Base-by-base conservation (phyloP, 2,329 filamentous ascomycete genomes). In the Fusarium drepaniforme region DNA sequence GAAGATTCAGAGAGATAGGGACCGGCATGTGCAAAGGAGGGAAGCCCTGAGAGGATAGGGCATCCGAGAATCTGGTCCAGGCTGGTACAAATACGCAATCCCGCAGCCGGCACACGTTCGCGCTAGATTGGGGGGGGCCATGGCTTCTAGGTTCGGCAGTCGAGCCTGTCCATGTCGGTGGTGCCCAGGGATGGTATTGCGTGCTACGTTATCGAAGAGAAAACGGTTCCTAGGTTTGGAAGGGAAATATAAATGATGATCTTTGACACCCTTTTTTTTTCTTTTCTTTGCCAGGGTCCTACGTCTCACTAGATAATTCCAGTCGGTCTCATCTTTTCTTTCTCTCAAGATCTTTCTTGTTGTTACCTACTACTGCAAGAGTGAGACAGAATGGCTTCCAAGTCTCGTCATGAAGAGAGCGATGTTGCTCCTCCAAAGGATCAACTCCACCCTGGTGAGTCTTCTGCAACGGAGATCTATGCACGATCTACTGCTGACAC, bases 371-470 rank as follows among this genome's bases (percentile, higher is more conserved):
- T n/a, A n/a, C 51, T 12, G 44, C 44, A 25, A 25, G 25, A 66
- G 23, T 8, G 37, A 44, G 18, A 23, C n/a, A 38, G 16, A 28
- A 78, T 78, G 75, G 46, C 72, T 7, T 25, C 67, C n/a, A 53
- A 67, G n/a, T 67, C 67, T 18, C 72, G 76, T 30, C 76, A 78
- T 37, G 71, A 60, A 7, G 75, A 78, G 23, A 78, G 72, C 56
- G 75, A 78, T 56, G 35, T 73, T 60, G 62, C 70, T 57, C 76
- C 76, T 68, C 76, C 81, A 40, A 83, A 82, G 71, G 77, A 78
- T 13, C 76, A 83, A 61, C 80, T 80, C 42, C 72, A 79, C 59
- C 77, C 79, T 71, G 81, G 81, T 82, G 69, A 49, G 62, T 33
- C 25, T 2, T 3, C 13, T 4, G 18, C 13, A 1, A 16, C n/a